Evolutionary conservation across 2,329 filamentous ascomycete species (phyloP).

Genomic region (Fusarium papillatum): DNA sequence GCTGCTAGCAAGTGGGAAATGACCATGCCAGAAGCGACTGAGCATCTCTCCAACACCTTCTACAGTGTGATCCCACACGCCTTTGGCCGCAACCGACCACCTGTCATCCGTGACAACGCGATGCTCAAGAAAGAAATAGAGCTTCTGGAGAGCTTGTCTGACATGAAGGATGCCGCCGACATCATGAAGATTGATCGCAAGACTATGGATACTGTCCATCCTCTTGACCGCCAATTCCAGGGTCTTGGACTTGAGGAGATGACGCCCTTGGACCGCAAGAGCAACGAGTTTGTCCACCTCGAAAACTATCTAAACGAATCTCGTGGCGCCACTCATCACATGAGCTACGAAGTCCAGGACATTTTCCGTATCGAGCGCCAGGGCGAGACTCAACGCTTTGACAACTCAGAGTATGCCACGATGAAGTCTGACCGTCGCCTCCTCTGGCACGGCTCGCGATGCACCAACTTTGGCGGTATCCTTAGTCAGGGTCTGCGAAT

Average conservation of each 20-base stretch:
- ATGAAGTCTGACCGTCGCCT: constrained; percentile 77
- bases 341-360: constrained; percentile 73
- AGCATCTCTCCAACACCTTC: constrained; percentile 81
- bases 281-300: constrained; percentile 75
- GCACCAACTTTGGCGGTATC: constrained; percentile 90
- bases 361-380: constrained; percentile 88
- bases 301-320: constrained; percentile 77
- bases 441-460: constrained; percentile 89
- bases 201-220: constrained; percentile 67
- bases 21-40: constrained; percentile 58
- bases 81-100: constrained; percentile 81
- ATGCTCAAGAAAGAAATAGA: constrained; percentile 83
- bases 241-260: constrained; percentile 83
- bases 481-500: constrained; percentile 91
- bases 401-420: constrained; percentile 66
- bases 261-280: constrained; percentile 71
- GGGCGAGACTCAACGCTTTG: constrained; percentile 79
- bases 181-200: constrained; percentile 78
- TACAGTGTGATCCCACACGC: constrained; percentile 87
- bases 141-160: constrained; percentile 83
- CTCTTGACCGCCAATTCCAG: constrained; percentile 80
- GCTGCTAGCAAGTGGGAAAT: constrained; percentile 59
- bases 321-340: constrained; percentile 74
- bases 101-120: constrained; percentile 69
- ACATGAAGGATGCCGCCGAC: constrained; percentile 86